phyloP scores from a whole-genome alignment of 495 filamentous ascomycete species.

The Parachaetomium inaequale region DNA sequence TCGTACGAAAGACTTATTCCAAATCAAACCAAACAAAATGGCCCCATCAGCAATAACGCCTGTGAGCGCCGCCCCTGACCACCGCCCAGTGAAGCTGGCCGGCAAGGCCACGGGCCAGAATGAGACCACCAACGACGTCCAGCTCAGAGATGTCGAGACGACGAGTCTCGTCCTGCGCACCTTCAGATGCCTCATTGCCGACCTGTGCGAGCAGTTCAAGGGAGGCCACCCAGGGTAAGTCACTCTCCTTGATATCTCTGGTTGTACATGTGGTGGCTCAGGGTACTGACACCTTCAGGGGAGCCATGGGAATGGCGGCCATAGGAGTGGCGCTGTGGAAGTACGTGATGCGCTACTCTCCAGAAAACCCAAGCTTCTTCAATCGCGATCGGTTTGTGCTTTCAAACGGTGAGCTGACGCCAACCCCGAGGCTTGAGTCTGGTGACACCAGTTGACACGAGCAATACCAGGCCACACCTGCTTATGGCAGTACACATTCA shows the following conservation, averaged over 20 bases:
- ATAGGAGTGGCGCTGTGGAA: slow-evolving; percentile 52
- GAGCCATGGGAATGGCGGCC: slow-evolving; percentile 52
- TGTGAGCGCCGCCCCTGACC: too few relatives aligned
- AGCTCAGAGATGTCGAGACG: background rate
- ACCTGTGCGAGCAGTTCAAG: slow-evolving; percentile 7
- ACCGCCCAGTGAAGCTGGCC: too few relatives aligned
- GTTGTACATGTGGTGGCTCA: background rate
- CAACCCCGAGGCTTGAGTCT: background rate
- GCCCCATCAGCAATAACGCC: too few relatives aligned
- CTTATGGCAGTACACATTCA: slow-evolving; percentile 57
- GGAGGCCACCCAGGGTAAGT: slow-evolving; percentile 3
- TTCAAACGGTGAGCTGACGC: slow-evolving; percentile 40
- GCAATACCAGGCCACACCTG: slow-evolving; percentile 49
- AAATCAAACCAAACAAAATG: too few relatives aligned
- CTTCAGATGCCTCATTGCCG: slow-evolving; percentile 1
- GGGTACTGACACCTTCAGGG: background rate
- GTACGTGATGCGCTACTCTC: slow-evolving; percentile 51
- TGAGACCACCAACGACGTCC: too few relatives aligned
- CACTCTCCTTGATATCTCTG: too few relatives aligned
- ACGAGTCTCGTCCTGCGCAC: background rate
- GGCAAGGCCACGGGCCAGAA: too few relatives aligned
- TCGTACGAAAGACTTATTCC: too few relatives aligned
- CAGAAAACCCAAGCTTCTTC: slow-evolving; percentile 46
- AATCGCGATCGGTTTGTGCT: slow-evolving; percentile 54
- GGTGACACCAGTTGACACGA: background rate